Conservation (phyloP, 805 yeast genomes). For the Teunomyces panamensis region DNA sequence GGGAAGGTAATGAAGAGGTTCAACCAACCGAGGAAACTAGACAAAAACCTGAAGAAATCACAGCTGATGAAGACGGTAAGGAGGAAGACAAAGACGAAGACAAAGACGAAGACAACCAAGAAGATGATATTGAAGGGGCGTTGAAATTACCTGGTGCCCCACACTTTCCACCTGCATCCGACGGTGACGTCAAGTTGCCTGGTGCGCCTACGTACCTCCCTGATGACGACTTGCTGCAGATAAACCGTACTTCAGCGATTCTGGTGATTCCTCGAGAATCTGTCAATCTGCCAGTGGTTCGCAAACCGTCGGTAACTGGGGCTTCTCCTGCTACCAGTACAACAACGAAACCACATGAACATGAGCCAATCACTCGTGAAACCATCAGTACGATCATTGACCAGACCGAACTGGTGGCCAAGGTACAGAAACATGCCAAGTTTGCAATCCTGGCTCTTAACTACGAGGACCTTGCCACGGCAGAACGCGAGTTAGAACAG, state of each 20-base stretch:
- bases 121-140: slow-evolving; percentile 2
- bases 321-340: neutral
- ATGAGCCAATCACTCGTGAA: slow-evolving; percentile 18
- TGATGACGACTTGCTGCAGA: slow-evolving; percentile 34
- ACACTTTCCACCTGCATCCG: slow-evolving; percentile 28
- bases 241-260: slow-evolving; percentile 37
- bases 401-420: slow-evolving; percentile 52
- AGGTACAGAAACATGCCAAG: slow-evolving; percentile 67
- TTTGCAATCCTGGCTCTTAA: slow-evolving; percentile 78
- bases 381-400: slow-evolving; percentile 51
- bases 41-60: neutral
- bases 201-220: slow-evolving; percentile 44
- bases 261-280: slow-evolving; percentile 30
- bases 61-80: neutral
- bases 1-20: too few relatives aligned
- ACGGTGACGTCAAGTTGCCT: slow-evolving; percentile 29
- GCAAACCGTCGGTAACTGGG: slow-evolving; percentile 1
- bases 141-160: slow-evolving; percentile 40
- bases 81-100: neutral
- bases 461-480: slow-evolving; percentile 71
- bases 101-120: neutral
- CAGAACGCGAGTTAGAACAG: slow-evolving; percentile 54
- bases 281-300: neutral
- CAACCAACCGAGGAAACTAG: too few relatives aligned
- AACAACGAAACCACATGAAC: neutral